Percentiles rank a stretch among this genome's conserved stretches.
phyloP scores from a whole-genome alignment of 164 flowering plant species.

The Macadamia integrifolia region DNA sequence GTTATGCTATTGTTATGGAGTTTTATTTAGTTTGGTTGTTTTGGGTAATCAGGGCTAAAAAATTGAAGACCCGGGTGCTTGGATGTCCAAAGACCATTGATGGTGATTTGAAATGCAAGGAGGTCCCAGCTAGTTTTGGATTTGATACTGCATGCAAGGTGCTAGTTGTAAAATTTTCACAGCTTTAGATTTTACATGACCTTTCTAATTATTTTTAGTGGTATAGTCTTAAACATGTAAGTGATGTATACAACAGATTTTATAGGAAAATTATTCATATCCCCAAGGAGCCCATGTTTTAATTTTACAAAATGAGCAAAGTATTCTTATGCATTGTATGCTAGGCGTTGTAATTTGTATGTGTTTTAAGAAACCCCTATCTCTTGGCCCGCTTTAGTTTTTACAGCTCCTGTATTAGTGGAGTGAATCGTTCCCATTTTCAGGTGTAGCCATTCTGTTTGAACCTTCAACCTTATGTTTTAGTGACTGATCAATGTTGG shows the following conservation, averaged over 20 bases:
- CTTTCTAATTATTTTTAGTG: not conserved
- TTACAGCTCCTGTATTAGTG: too few relatives aligned
- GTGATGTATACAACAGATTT: not conserved
- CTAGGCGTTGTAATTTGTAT: too few relatives aligned
- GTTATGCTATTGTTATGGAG: not conserved
- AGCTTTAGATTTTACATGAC: not conserved
- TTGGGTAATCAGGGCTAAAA: conserved; percentile 43
- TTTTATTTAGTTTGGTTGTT: not conserved
- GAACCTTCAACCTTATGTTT: too few relatives aligned
- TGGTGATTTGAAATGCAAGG: conserved; percentile 93
- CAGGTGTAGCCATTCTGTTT: too few relatives aligned
- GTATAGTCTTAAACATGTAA: not conserved
- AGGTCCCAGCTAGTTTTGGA: conserved; percentile 95
- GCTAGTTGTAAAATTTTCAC: conserved; percentile 2
- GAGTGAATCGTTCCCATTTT: too few relatives aligned
- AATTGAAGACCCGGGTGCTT: conserved; percentile 69
- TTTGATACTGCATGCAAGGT: conserved; percentile 99
- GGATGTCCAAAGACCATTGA: conserved; percentile 98
- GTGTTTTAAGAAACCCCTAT: too few relatives aligned
- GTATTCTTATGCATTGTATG: too few relatives aligned
- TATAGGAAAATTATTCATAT: too few relatives aligned
- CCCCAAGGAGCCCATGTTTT: too few relatives aligned
- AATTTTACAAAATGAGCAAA: too few relatives aligned
- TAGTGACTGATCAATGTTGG: not conserved
- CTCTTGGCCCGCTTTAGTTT: too few relatives aligned